Base-by-base conservation (phyloP, 2,329 filamentous ascomycete genomes). In the Ophiocordyceps robertsii region DNA sequence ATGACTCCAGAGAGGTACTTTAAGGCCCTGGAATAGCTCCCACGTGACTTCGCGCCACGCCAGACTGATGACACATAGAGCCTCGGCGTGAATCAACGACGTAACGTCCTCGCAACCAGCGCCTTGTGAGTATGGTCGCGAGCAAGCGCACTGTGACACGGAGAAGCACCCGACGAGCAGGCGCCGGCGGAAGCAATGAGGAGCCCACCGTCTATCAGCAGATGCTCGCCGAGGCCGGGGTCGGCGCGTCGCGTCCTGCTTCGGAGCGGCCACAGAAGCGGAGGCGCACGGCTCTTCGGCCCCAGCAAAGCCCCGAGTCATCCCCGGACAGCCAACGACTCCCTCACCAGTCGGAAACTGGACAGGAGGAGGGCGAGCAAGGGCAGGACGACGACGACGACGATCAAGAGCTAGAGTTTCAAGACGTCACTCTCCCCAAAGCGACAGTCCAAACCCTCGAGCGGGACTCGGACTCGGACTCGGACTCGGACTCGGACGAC, bases 391-490 rank as follows among this genome's bases (percentile, higher is more conserved):
- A 59, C 1, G 61, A 59, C 2, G 60, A 65, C 1, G 63, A 67
- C 3, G 67, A 67, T 4, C 66, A 68, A 3, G 59, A 62, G 12
- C 43, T 68, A 19, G 64, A 70, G 37, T 73, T 75, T 48, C 64
- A 74, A 46, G 71, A 75, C 50, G 68, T 75, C 2, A 49, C 56
- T 4, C 49, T 73, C 3, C 72, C 72, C 1, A 48, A 58, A 13
- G 63, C 70, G 0, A 72, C 64, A 0, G 49, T 73, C 16, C 72
- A 77, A 51, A 76, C 71, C 1, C 61, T 73, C 43, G 63, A 68
- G 38, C 54, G 64, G 42, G 68, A 71, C 30, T 69, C 67, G 0
- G 70, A 70, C 10, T 67, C 70, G 1, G 63, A 66, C n/a, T n/a
- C n/a, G n/a, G n/a, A n/a, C n/a, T n/a, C n/a, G 0, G 65, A 37